These are phyloP conservation scores for Amorphotheca resinae DNA, from an alignment of 495 filamentous ascomycete genomes.

Conservation along the genomic window DNA sequence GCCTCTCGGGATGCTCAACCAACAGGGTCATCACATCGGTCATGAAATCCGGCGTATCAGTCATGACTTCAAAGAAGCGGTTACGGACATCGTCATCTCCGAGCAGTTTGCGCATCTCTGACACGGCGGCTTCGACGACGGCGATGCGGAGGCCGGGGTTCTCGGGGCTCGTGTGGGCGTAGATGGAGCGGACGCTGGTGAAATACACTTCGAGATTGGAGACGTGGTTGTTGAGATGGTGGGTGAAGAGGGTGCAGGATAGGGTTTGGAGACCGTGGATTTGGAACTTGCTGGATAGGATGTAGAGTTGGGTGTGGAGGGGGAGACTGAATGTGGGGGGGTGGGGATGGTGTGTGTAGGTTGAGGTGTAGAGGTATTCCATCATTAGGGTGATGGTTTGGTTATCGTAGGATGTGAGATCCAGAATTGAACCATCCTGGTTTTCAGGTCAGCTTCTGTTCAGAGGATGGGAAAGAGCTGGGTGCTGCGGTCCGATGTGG, in stretches of 20 bases:
- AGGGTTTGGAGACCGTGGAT: slow-evolving; percentile 6
- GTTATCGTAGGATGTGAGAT: slow-evolving; percentile 1
- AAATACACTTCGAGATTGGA: slow-evolving; percentile 9
- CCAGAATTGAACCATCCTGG: neutral
- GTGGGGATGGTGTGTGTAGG: neutral
- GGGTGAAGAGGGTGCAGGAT: neutral
- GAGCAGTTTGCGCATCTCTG: slow-evolving; percentile 2
- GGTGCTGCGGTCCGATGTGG: too few relatives aligned
- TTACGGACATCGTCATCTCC: neutral
- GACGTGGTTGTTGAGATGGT: slow-evolving; percentile 1
- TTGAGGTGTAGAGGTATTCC: slow-evolving; percentile 13
- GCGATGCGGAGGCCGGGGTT: slow-evolving; percentile 1
- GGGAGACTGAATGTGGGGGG: slow-evolving; percentile 1
- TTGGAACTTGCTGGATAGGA: slow-evolving; percentile 1
- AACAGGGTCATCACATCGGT: slow-evolving; percentile 1
- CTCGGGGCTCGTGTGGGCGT: neutral
- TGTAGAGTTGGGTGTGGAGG: slow-evolving; percentile 3
- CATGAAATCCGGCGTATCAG: slow-evolving; percentile 2
- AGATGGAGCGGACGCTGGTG: slow-evolving; percentile 2
- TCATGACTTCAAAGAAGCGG: neutral
- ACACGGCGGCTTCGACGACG: slow-evolving; percentile 4
- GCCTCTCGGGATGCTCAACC: neutral
- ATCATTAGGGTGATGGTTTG: slow-evolving; percentile 5
- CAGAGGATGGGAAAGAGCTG: neutral
- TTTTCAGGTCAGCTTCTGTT: neutral